A percentile compares a stretch with the other conserved stretches of the same genome.
phyloP scores from a whole-genome alignment of 2,329 filamentous ascomycete genomes.

The Aspergillus sp. region DNA sequence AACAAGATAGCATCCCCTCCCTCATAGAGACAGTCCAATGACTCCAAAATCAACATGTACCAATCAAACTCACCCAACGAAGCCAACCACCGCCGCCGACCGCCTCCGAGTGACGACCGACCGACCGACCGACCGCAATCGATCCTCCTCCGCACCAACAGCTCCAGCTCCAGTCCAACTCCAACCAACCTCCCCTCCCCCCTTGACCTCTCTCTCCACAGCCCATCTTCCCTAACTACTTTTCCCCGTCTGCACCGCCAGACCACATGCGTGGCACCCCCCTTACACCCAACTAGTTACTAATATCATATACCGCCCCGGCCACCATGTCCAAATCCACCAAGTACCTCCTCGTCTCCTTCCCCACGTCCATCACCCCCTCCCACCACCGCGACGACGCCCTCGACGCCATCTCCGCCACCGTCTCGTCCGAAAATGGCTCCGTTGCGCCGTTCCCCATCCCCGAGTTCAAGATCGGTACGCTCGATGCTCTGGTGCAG shows the following conservation, averaged over 20 bases:
- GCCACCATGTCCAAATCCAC: conserved; percentile 45
- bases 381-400: conserved; percentile 80
- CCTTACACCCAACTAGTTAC: not conserved
- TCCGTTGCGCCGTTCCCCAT: conserved; percentile 75
- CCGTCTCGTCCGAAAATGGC: conserved; percentile 73
- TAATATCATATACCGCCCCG: not conserved
- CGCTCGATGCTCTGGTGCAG: conserved; percentile 89
- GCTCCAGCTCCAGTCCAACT: conserved; percentile 1
- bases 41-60: no score
- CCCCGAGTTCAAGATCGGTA: conserved; percentile 96
- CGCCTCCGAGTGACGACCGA: conserved; percentile 7
- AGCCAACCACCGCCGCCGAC: not conserved
- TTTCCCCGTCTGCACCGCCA: not conserved
- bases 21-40: no score
- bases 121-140: conserved; percentile 4
- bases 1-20: no score
- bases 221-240: not conserved
- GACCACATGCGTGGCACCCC: not conserved
- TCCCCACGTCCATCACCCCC: conserved; percentile 83
- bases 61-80: no score
- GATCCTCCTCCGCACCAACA: not conserved
- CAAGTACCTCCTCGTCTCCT: conserved; percentile 85
- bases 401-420: conserved; percentile 71
- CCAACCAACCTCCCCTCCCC: not conserved
- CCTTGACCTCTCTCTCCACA: not conserved